Evolutionary conservation across 2,329 filamentous ascomycete species (phyloP).

Genomic region (Colletotrichum sp.): DNA sequence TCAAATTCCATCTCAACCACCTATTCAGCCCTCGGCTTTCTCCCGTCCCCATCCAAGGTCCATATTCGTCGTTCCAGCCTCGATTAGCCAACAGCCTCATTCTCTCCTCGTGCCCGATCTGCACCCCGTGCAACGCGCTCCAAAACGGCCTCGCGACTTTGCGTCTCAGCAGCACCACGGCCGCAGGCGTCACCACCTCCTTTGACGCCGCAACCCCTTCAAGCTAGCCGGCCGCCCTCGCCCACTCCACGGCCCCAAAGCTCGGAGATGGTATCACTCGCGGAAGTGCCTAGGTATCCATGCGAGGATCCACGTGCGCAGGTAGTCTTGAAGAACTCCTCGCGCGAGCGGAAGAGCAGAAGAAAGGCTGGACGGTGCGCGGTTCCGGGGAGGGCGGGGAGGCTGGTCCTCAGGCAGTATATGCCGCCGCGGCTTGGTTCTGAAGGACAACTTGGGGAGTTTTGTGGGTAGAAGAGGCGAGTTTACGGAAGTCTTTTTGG

Average conservation of each 20-base stretch:
- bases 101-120: background rate
- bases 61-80: background rate
- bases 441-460: too few species aligned
- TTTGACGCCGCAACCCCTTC: background rate
- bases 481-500: too few species aligned
- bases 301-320: background rate
- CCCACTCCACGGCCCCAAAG: background rate
- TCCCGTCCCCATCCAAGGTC: background rate
- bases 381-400: background rate
- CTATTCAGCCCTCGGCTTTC: background rate
- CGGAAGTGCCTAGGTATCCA: background rate
- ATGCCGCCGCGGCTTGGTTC: background rate
- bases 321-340: background rate
- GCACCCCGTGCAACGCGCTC: background rate
- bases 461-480: too few species aligned
- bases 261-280: background rate
- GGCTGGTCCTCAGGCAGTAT: background rate
- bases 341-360: background rate
- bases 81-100: background rate
- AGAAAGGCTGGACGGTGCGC: background rate
- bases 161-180: background rate
- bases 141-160: background rate
- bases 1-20: background rate
- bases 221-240: background rate
- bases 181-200: background rate